A percentile compares a stretch with the other conserved stretches of the same genome.
phyloP scores from a whole-genome alignment of 1,139 yeast species.

The Zygotorulaspora mrakii region DNA sequence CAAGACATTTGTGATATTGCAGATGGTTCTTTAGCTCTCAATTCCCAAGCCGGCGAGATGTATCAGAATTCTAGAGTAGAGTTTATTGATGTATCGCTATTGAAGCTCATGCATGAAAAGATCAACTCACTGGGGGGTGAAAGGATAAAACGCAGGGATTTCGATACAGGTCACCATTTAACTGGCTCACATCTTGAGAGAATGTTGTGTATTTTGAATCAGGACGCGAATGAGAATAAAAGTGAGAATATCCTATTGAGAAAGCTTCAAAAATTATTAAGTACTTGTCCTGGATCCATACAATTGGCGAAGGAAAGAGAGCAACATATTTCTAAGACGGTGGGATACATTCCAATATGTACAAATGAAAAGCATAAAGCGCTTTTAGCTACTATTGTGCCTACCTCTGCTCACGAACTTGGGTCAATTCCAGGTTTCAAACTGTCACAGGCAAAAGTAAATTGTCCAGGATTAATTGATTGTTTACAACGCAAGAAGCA shows the following conservation, averaged over 20 bases:
- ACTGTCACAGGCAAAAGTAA: slow-evolving; percentile 27
- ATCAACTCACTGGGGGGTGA: background rate
- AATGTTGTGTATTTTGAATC: slow-evolving; percentile 13
- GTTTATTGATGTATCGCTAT: slow-evolving; percentile 28
- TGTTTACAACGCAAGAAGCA: slow-evolving; percentile 55
- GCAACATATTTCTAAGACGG: slow-evolving; percentile 37
- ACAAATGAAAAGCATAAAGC: slow-evolving; percentile 45
- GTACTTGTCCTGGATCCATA: slow-evolving; percentile 27
- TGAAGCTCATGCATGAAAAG: slow-evolving; percentile 22
- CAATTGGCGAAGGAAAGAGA: slow-evolving; percentile 45
- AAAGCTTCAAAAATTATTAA: slow-evolving; percentile 23
- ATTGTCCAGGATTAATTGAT: slow-evolving; percentile 30
- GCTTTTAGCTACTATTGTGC: slow-evolving; percentile 24
- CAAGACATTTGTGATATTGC: slow-evolving; percentile 15
- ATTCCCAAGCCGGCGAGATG: slow-evolving; percentile 7
- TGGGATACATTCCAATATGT: slow-evolving; percentile 54
- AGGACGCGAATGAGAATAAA: slow-evolving; percentile 6
- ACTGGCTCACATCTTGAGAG: slow-evolving; percentile 12
- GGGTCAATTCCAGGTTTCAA: slow-evolving; percentile 31
- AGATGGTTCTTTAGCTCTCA: slow-evolving; percentile 16
- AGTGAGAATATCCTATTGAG: slow-evolving; percentile 4
- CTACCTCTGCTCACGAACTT: slow-evolving; percentile 33
- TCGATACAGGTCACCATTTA: background rate
- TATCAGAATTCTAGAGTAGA: slow-evolving; percentile 13
- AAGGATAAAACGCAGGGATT: background rate